phyloP scores from a whole-genome alignment of 2,329 filamentous ascomycete species.

The Phaeosphaeriaceae sp. region DNA sequence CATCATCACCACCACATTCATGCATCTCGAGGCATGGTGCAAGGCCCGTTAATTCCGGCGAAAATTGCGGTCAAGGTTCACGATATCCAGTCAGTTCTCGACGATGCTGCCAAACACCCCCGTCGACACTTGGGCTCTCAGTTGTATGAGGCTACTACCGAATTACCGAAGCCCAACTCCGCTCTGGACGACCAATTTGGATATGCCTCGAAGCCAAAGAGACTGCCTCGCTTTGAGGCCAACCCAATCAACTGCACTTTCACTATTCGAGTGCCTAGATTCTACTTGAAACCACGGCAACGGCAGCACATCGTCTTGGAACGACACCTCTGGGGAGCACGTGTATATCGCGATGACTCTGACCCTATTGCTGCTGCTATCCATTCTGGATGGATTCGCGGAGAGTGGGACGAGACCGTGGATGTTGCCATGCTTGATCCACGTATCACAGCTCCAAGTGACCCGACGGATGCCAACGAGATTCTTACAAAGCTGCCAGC shows the following conservation, averaged over 20 bases:
- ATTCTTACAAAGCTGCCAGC: constrained; percentile 48
- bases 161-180: constrained; percentile 51
- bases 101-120: constrained; percentile 72
- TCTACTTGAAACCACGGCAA: constrained; percentile 72
- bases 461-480: constrained; percentile 53
- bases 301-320: constrained; percentile 85
- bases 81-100: constrained; percentile 63
- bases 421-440: constrained; percentile 71
- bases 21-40: constrained; percentile 33
- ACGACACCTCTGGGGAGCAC: constrained; percentile 87
- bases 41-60: constrained; percentile 45
- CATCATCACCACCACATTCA: constrained; percentile 45
- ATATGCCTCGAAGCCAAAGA: constrained; percentile 68
- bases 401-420: constrained; percentile 83
- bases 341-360: constrained; percentile 94
- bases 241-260: constrained; percentile 85
- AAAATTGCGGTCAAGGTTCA: constrained; percentile 72
- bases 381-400: constrained; percentile 89
- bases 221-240: constrained; percentile 76
- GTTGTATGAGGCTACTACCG: constrained; percentile 75
- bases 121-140: constrained; percentile 85
- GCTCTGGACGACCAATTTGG: constrained; percentile 61
- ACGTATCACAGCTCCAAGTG: constrained; percentile 55
- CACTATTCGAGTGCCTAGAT: constrained; percentile 83
- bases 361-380: constrained; percentile 93